Conservation (phyloP, 1,284 basidiomycete species). For the Fistulinella cinereoalba region DNA sequence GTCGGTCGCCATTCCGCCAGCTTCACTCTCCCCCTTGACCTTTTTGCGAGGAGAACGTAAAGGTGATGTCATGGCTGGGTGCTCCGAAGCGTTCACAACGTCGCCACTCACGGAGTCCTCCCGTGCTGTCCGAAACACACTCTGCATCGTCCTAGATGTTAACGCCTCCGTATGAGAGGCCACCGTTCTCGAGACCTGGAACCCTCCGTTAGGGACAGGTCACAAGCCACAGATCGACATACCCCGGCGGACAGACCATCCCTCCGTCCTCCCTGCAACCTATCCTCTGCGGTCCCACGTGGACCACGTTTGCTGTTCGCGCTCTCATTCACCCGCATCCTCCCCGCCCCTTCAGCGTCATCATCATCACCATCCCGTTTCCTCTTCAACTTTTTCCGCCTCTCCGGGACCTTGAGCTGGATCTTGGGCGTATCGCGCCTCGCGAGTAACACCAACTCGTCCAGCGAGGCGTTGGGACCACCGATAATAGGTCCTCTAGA, state of each 20-base stretch:
- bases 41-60: conserved; percentile 1
- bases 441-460: conserved; percentile 15
- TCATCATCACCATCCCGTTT: conserved; percentile 9
- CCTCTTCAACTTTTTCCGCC: conserved; percentile 15
- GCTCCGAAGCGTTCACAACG: background rate
- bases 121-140: background rate
- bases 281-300: too few species aligned
- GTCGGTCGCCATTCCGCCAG: background rate
- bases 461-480: conserved; percentile 24
- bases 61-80: background rate
- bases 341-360: background rate
- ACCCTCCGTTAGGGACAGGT: too few species aligned
- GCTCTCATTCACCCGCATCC: background rate
- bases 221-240: background rate
- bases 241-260: conserved; percentile 3
- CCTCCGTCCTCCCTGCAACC: too few species aligned
- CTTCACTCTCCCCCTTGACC: background rate
- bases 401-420: conserved; percentile 4
- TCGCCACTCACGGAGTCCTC: background rate
- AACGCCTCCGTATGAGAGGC: background rate
- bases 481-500: conserved; percentile 1
- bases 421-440: conserved; percentile 10
- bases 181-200: conserved; percentile 1
- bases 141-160: background rate
- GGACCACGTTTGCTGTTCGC: too few species aligned